Percentiles rank a stretch among this genome's conserved stretches.
phyloP scores from a whole-genome alignment of 345 rosid genomes.

The Physaria fendleri region DNA sequence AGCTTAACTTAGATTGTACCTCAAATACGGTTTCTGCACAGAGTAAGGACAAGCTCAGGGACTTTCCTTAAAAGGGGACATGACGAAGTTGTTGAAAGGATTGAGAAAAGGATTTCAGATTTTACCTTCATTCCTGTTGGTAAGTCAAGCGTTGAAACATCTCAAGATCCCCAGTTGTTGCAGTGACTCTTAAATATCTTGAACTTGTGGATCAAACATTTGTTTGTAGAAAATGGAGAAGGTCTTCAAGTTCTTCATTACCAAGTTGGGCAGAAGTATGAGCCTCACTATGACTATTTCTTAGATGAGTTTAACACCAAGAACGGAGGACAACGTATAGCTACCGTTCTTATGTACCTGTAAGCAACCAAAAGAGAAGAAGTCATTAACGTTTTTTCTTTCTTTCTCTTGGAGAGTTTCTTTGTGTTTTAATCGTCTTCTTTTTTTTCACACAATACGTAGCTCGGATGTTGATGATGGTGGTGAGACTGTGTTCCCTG shows the following conservation, averaged over 20 bases:
- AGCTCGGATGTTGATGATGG: slow-evolving; percentile 98
- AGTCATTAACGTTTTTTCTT: not conserved
- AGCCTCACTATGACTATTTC: slow-evolving; percentile 94
- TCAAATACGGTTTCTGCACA: not conserved
- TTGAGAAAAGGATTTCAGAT: slow-evolving; percentile 88
- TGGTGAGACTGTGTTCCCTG: slow-evolving; percentile 93
- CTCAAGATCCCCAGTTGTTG: not conserved
- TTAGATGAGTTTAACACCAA: slow-evolving; percentile 73
- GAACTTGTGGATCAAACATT: not conserved
- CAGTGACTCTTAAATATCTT: not conserved
- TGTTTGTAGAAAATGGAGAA: slow-evolving; percentile 75
- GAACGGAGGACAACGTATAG: slow-evolving; percentile 96
- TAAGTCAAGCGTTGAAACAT: slow-evolving; percentile 20
- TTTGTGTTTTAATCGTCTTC: not conserved
- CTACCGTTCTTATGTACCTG: slow-evolving; percentile 98
- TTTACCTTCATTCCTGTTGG: slow-evolving; percentile 88
- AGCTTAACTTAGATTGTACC: not conserved
- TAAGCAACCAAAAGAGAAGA: slow-evolving; percentile 31
- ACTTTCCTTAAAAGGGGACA: slow-evolving; percentile 77
- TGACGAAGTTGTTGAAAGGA: slow-evolving; percentile 58
- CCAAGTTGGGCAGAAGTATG: slow-evolving; percentile 94
- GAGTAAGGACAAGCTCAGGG: slow-evolving; percentile 97
- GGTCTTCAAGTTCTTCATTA: slow-evolving; percentile 97
- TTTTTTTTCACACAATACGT: slow-evolving; percentile 10
- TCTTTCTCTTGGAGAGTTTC: not conserved